These are phyloP conservation scores for Agaricales sp. DNA, from an alignment of 1,284 basidiomycete genomes.

Conservation along the genomic window DNA sequence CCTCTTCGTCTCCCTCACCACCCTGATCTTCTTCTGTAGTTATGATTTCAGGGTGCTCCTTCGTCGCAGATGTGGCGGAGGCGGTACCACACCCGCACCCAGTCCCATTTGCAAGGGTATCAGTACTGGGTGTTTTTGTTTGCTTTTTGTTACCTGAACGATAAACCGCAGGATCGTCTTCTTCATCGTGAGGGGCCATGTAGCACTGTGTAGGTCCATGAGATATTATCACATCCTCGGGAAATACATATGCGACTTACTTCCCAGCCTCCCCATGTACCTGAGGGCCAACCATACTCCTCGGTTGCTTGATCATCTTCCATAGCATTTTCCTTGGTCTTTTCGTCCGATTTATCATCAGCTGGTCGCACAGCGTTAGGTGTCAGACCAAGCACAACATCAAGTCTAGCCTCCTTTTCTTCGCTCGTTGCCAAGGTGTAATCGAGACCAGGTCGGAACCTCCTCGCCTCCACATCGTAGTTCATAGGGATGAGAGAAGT, in stretches of 20 bases:
- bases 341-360: conserved; percentile 23
- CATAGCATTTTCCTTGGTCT: conserved; percentile 13
- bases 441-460: conserved; percentile 90
- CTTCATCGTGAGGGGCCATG: conserved; percentile 88
- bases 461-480: conserved; percentile 68
- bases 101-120: background rate
- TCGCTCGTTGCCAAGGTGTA: conserved; percentile 93
- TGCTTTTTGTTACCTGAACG: conserved; percentile 56
- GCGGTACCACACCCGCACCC: background rate
- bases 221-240: conserved; percentile 4
- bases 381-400: conserved; percentile 86
- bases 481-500: conserved; percentile 70
- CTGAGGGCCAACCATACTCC: conserved; percentile 57
- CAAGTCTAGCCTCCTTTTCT: conserved; percentile 73
- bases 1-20: conserved; percentile 11
- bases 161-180: conserved; percentile 85
- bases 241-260: conserved; percentile 27
- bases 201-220: conserved; percentile 53
- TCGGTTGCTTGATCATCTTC: conserved; percentile 16
- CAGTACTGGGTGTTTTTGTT: conserved; percentile 11
- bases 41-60: conserved; percentile 20
- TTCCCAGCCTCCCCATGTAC: conserved; percentile 93
- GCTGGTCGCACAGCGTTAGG: conserved; percentile 44
- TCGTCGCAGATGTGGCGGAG: conserved; percentile 2
- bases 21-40: background rate